Evolutionary conservation across 176 grass and related monocot genomes (phyloP), one percentile per base, ranked within the genome.

Genomic region (Coix lacrymajobi): DNA sequence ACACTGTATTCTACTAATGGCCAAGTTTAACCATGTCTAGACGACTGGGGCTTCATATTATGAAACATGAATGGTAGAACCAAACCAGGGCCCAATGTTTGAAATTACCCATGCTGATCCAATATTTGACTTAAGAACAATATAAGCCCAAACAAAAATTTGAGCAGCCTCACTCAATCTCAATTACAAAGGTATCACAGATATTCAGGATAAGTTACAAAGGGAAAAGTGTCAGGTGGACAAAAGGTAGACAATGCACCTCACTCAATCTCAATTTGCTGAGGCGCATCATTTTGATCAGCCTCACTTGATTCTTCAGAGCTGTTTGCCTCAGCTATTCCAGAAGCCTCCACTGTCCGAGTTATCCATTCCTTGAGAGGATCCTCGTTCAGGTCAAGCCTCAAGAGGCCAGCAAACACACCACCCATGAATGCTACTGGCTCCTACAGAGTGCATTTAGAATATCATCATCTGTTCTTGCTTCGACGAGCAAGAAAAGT

Each of bases 391-490:
- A 96, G 85, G 85, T 99, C 91, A 72, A 99, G 91, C 91, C 93
- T 95, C 81, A 96, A 83, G 28, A 96, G 84, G 36, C 96, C 96
- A 39, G 96, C 96, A 85, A 99, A 93, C 56, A 96, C 73, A 61
- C 96, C 96, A 85, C 96, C 96, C 91, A 93, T 17, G 78, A 96
- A 93, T 63, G 96, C 91, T 79, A 98, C 87, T n/a, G 96, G 96
- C 85, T 98, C 96, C 96, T 98, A 57, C 31, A 74, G n/a, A 52
- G 69, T n/a, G 29, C 20, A 83, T 2, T 13, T 13, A 22, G 46
- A 78, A 54, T 16, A 72, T 81, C 30, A 85, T 24, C 33, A 76
- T 41, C n/a, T 41, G 11, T 41, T 75, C 29, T 36, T 57, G 34
- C 44, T 52, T 28, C 12, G 24, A 45, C 1, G 5, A 79, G 54